phyloP scores from a whole-genome alignment of 495 filamentous ascomycete species.

The Aspergillus leporis region DNA sequence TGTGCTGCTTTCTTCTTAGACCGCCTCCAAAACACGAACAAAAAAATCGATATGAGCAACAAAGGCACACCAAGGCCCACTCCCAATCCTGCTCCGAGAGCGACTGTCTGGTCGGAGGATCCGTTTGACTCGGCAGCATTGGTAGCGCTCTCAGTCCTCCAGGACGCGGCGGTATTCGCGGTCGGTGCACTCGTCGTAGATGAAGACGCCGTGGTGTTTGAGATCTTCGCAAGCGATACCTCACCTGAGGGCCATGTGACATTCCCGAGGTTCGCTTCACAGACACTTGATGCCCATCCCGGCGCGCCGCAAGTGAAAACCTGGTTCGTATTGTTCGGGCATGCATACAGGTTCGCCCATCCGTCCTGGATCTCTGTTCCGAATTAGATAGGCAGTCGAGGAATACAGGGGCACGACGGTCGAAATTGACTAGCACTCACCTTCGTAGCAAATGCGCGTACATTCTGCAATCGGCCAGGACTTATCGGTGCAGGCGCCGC shows the following conservation, averaged over 20 bases:
- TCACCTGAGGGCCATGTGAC: slow-evolving; percentile 2
- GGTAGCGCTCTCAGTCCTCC: neutral
- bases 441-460: slow-evolving; percentile 11
- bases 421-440: neutral
- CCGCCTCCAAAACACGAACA: neutral
- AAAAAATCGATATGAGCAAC: neutral
- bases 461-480: slow-evolving; percentile 21
- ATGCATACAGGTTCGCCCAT: slow-evolving; percentile 13
- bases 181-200: neutral
- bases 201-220: neutral
- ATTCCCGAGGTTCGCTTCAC: slow-evolving; percentile 1
- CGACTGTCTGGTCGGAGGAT: neutral
- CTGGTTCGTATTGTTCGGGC: slow-evolving; percentile 6
- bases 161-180: neutral
- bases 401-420: neutral
- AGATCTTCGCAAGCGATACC: neutral
- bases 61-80: neutral
- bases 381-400: neutral
- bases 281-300: slow-evolving; percentile 8
- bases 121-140: neutral
- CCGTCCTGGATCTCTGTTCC: slow-evolving; percentile 4
- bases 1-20: neutral
- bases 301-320: slow-evolving; percentile 9
- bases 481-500: slow-evolving; percentile 19
- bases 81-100: neutral